A percentile compares a stretch with the other conserved stretches of the same genome.
These are phyloP conservation scores for Omphalea diandra DNA, from an alignment of 441 rosid species.

Conservation along the genomic window DNA sequence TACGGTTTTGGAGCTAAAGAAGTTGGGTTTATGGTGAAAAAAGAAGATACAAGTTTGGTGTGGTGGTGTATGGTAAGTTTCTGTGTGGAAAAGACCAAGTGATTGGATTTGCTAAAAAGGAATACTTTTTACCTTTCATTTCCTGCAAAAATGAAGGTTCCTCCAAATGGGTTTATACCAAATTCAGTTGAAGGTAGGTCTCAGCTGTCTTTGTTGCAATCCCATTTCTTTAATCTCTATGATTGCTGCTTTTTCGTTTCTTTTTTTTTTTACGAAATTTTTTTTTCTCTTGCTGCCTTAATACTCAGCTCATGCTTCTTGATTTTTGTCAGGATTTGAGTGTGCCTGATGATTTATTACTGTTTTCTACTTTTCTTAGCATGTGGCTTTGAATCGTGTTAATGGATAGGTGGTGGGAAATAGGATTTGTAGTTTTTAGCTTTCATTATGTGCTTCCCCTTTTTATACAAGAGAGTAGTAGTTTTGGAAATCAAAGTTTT, in stretches of 20 bases:
- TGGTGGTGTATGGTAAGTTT: conserved; percentile 24
- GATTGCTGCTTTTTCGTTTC: neutral
- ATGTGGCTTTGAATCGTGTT: conserved; percentile 17
- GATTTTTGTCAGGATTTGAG: conserved; percentile 25
- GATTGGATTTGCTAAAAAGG: conserved; percentile 33
- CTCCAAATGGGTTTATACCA: conserved; percentile 73
- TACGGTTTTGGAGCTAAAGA: conserved; percentile 21
- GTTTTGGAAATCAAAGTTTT: neutral
- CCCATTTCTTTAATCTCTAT: conserved; percentile 18
- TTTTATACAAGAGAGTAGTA: conserved; percentile 7
- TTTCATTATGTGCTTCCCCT: neutral
- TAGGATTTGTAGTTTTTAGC: conserved; percentile 19
- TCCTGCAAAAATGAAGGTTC: conserved; percentile 69
- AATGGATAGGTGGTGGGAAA: conserved; percentile 16
- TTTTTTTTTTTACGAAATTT: neutral
- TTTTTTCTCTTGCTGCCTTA: neutral
- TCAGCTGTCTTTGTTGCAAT: conserved; percentile 20
- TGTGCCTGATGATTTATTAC: conserved; percentile 21
- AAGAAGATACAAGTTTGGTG: conserved; percentile 28
- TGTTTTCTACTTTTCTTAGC: conserved; percentile 12
- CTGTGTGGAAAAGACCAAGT: conserved; percentile 28
- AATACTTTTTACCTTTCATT: conserved; percentile 7
- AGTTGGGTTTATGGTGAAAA: conserved; percentile 29
- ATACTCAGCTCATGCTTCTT: conserved; percentile 11
- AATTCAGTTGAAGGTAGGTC: conserved; percentile 69